Evolutionary conservation across 495 filamentous ascomycete species (phyloP), one percentile per base, ranked within the genome.

Genomic region (Aspergillus heteromorphus): DNA sequence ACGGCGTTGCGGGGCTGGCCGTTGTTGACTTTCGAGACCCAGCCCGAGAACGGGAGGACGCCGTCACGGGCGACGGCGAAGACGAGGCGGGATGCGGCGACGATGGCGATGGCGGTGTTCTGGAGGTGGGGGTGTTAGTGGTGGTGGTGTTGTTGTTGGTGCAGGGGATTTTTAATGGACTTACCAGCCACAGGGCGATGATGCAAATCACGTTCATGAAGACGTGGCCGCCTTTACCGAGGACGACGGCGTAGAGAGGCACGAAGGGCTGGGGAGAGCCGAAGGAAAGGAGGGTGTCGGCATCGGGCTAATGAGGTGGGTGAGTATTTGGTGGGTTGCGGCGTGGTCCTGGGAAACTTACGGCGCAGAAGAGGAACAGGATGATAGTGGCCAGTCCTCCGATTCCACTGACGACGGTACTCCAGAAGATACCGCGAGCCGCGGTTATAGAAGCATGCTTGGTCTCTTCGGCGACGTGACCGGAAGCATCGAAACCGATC

Each of bases 401-500:
- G 49, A 79, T 59, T 20, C 74, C 78, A 53, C 75, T 78, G 1
- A 62, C 77, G 30, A 82, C 67, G 3, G 78, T 79, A 61, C 77
- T 80, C 71, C 72, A 77, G 57, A 79, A 82, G 57, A 83, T 83
- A 48, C 77, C 79, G 27, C 76, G 71, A 0, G 79, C 79, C 16
- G 79, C 79, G 43, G 72, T 77, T 6, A 80, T 30, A 16, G 72
- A 77, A 6, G 79, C 79, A 57, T 81, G 74, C 66, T 81, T 79
- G 5, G 79, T 83, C 58, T 83, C 79, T 56, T 83, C 79, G 0
- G 77, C 76, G 50, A 82, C 74, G 56, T 82, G 79, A 16, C 78
- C 79, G 13, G 74, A 74, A 8, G 79, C 79, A 61, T 83, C 79
- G 47, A 81, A 83, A 40, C 79, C 79, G 43, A 83, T 80, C 55